These are phyloP conservation scores for Ottelia alismoides DNA, from an alignment of 106 monocot species.

Conservation along the genomic window DNA sequence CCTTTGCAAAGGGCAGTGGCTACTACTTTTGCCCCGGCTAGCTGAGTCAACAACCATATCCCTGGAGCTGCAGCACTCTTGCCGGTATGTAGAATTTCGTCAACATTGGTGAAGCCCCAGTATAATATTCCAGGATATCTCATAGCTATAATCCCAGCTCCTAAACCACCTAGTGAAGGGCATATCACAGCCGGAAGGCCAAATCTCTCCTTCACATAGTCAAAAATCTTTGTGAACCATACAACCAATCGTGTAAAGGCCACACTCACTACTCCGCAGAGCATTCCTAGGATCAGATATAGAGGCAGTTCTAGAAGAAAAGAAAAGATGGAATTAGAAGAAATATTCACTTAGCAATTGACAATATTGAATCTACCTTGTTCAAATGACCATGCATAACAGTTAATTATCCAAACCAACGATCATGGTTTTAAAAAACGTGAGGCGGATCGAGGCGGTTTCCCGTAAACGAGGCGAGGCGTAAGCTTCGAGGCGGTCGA, in stretches of 20 bases:
- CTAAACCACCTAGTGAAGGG: conserved; percentile 95
- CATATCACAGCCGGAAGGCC: conserved; percentile 79
- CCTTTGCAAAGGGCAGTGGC: conserved; percentile 98
- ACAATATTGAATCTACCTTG: too few species aligned
- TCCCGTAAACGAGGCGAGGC: too few species aligned
- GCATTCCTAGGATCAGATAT: conserved; percentile 94
- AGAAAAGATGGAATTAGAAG: background rate
- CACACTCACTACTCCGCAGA: conserved; percentile 96
- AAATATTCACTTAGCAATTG: too few species aligned
- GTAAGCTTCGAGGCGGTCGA: too few species aligned
- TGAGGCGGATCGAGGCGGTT: too few species aligned
- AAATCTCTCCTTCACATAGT: conserved; percentile 70
- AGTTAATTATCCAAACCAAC: too few species aligned
- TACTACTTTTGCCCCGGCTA: conserved; percentile 87
- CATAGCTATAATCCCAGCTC: conserved; percentile 92
- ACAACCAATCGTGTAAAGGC: conserved; percentile 65
- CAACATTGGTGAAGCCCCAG: conserved; percentile 99
- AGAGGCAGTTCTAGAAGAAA: conserved; percentile 77
- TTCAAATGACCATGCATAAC: too few species aligned
- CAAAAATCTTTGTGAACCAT: conserved; percentile 91
- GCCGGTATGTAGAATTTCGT: conserved; percentile 98
- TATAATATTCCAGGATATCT: conserved; percentile 95
- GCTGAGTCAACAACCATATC: conserved; percentile 95
- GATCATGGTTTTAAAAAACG: too few species aligned
- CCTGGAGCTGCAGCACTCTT: conserved; percentile 98